Base-by-base conservation (phyloP, 805 yeast species). In the Kluyveromyces wickerhamii region DNA sequence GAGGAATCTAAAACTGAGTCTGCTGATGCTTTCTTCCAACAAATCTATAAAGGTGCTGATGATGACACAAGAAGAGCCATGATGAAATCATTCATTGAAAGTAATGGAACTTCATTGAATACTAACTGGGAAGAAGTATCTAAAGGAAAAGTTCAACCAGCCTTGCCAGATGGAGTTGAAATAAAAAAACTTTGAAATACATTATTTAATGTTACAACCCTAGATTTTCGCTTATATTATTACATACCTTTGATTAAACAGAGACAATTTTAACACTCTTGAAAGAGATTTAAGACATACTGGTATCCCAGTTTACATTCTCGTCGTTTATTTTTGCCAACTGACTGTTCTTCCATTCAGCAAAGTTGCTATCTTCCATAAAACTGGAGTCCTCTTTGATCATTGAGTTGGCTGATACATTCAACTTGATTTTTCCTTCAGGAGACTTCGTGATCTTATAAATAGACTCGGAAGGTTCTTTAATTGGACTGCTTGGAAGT, bases 31-130 rank as follows among this genome's bases (percentile, higher is more conserved):
- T 88, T 92, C 49, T 92, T 92, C 62, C 72, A 75, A 46, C 67
- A 75, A 43, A 52, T 92, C 8, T 92, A 81, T 60, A 69, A 70
- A 18, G 77, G 71, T 43, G 89, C 94, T 0, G 94, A 87, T 52
- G 92, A 82, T 6, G 96, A 92, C 49, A 79, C 94, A 1, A 67
- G 66, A 45, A 67, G 94, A 34, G 99, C 99, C 2, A 92, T 92
- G 97, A 81, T 85, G 94, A 92, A 92, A 62, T 84, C 95, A 35
- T 92, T 73, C 49, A 67, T 75, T n/a, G 96, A 92, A 59, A 83
- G 95, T 47, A 81, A 83, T 48, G 99, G 99, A 14, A 92, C 98
- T 0, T 75, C 94, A 2, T 65, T 92, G 39, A 84, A 94, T 29
- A 92, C 98, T 4, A 83, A 85, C 52, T 92, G 99, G 99, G 71